Evolutionary conservation across 345 rosid species (phyloP).

Genomic region (Lepidium africanum): DNA sequence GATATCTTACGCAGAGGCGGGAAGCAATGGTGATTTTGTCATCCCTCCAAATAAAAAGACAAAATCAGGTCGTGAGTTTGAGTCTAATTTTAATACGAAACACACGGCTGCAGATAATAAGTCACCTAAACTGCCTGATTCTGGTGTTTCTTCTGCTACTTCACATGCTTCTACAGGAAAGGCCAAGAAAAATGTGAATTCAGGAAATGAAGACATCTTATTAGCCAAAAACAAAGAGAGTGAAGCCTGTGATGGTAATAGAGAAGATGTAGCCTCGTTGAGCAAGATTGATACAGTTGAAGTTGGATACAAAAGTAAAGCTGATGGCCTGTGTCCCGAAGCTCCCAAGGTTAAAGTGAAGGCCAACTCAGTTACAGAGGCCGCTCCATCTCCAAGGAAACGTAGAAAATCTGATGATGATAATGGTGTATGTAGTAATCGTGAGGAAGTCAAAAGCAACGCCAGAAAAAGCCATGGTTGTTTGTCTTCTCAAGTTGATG

Average conservation of each 20-base stretch:
- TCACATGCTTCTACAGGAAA: constrained; percentile 17
- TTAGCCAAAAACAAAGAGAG: constrained; percentile 24
- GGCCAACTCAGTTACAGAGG: constrained; percentile 7
- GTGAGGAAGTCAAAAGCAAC: constrained; percentile 1
- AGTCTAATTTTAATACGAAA: constrained; percentile 7
- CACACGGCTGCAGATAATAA: constrained; percentile 12
- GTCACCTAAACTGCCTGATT: constrained; percentile 17
- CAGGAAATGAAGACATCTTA: constrained; percentile 15
- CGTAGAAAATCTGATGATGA: constrained; percentile 9
- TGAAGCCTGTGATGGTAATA: constrained; percentile 17
- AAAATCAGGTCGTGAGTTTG: constrained; percentile 9
- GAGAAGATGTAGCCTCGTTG: constrained; percentile 22
- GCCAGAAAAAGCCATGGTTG: background rate
- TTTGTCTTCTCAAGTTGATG: constrained; percentile 14
- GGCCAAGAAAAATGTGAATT: constrained; percentile 11
- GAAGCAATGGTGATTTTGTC: constrained; percentile 30
- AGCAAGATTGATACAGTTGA: constrained; percentile 16
- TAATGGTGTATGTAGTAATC: background rate
- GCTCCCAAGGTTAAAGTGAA: constrained; percentile 53
- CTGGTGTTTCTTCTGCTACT: constrained; percentile 24
- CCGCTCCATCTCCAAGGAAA: constrained; percentile 18
- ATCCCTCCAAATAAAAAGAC: constrained; percentile 35
- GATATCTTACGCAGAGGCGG: constrained; percentile 25
- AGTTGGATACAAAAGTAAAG: background rate
- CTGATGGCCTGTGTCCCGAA: too few species aligned